These are phyloP conservation scores for Tieghemiomyces parasiticus DNA, from an alignment of 192 early-diverging fungal species.

Conservation along the genomic window DNA sequence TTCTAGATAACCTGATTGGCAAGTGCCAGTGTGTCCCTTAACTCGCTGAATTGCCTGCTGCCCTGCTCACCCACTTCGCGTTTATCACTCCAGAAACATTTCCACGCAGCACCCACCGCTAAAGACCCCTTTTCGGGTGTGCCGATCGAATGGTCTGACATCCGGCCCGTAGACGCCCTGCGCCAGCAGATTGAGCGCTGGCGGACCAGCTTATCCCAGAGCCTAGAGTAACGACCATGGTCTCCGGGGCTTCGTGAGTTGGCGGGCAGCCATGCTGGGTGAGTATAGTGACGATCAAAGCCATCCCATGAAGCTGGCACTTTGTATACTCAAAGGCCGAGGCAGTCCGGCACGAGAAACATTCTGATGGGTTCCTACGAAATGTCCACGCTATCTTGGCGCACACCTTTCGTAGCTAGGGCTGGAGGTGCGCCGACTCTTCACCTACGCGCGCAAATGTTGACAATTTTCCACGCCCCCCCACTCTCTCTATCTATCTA, in stretches of 20 bases:
- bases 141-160: background rate
- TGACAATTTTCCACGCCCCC: no score
- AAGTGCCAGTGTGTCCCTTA: no score
- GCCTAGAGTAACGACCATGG: background rate
- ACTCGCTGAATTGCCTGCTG: background rate
- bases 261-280: background rate
- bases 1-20: no score
- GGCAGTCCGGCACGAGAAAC: no score
- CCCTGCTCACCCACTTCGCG: background rate
- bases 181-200: background rate
- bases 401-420: no score
- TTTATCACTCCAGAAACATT: constrained; percentile 1
- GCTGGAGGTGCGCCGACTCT: no score
- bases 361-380: no score
- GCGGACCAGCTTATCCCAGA: background rate
- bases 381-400: no score
- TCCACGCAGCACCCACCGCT: background rate
- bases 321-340: no score
- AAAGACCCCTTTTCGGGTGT: background rate
- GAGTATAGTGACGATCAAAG: background rate
- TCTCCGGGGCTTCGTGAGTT: no score
- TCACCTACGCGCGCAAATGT: no score
- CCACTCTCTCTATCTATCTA: no score
- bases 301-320: background rate
- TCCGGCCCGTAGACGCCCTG: background rate